These are phyloP conservation scores for Penicillium longicatenatum DNA, from an alignment of 495 filamentous ascomycete species.

Conservation along the genomic window DNA sequence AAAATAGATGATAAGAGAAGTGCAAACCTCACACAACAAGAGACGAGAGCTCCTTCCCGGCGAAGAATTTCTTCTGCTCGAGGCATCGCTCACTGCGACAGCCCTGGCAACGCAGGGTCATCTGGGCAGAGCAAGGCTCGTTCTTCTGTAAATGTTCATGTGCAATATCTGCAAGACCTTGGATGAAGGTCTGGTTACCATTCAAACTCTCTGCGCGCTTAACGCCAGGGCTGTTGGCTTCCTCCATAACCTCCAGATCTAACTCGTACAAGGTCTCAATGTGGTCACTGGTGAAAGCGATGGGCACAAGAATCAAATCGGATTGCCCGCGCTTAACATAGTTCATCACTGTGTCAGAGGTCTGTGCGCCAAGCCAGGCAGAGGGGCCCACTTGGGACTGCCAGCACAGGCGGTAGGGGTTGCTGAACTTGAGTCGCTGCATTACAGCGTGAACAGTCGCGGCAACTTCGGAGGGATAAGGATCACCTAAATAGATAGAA, in stretches of 20 bases:
- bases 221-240: constrained; percentile 73
- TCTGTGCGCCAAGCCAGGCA: constrained; percentile 96
- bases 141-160: constrained; percentile 73
- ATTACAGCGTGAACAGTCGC: constrained; percentile 98
- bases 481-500: constrained; percentile 65
- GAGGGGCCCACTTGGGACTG: constrained; percentile 96
- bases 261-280: constrained; percentile 98
- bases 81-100: constrained; percentile 89
- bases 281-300: constrained; percentile 97
- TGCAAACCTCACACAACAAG: constrained; percentile 27
- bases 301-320: constrained; percentile 88
- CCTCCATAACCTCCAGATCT: constrained; percentile 92
- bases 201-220: constrained; percentile 95
- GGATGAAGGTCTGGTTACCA: constrained; percentile 86
- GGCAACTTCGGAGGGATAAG: constrained; percentile 94
- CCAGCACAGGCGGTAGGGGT: constrained; percentile 94
- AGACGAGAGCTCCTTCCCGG: constrained; percentile 42
- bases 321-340: constrained; percentile 91
- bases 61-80: constrained; percentile 92
- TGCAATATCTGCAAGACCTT: constrained; percentile 86
- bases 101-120: constrained; percentile 89
- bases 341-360: constrained; percentile 78
- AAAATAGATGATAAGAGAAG: neutral
- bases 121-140: constrained; percentile 72
- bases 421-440: constrained; percentile 79